Percentiles rank a stretch among this genome's conserved stretches.
Conservation (phyloP, 192 early-diverging fungal genomes). For the Coemansia sp. region DNA sequence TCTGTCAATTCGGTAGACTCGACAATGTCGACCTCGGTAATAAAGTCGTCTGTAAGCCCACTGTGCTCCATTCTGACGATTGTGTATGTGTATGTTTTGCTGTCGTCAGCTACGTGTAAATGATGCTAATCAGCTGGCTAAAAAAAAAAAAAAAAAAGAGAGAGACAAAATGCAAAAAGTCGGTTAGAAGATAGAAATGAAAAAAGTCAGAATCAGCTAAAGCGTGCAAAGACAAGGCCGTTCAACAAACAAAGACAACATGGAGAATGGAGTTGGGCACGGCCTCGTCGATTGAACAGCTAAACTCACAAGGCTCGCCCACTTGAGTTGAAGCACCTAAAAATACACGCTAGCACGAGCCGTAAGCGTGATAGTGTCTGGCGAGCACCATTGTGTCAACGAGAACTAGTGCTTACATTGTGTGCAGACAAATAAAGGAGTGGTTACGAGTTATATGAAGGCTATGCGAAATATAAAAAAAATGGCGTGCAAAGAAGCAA, state of each 20-base stretch:
- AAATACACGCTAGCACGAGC: slow-evolving; percentile 11
- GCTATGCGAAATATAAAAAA: background rate
- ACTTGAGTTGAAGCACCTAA: background rate
- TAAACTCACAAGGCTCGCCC: background rate
- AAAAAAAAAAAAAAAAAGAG: background rate
- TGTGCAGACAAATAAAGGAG: background rate
- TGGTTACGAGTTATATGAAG: slow-evolving; percentile 9
- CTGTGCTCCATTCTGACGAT: slow-evolving; percentile 20
- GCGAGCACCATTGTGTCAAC: slow-evolving; percentile 6
- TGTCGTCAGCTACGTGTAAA: slow-evolving; percentile 9
- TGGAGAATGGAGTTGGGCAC: background rate
- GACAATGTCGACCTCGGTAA: slow-evolving; percentile 43
- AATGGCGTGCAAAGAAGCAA: slow-evolving; percentile 14
- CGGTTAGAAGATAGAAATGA: background rate
- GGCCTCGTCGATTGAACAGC: background rate
- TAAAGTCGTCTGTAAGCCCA: slow-evolving; percentile 34
- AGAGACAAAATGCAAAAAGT: background rate
- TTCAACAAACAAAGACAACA: slow-evolving; percentile 1
- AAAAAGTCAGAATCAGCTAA: slow-evolving; percentile 2
- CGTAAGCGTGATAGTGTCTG: slow-evolving; percentile 2
- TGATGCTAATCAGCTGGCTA: background rate
- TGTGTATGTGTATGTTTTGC: slow-evolving; percentile 6
- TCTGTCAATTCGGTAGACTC: slow-evolving; percentile 42
- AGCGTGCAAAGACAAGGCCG: slow-evolving; percentile 1
- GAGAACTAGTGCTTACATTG: slow-evolving; percentile 11